Base-by-base conservation (phyloP, 768 basidiomycete species). In the Tricholoma terreum region DNA sequence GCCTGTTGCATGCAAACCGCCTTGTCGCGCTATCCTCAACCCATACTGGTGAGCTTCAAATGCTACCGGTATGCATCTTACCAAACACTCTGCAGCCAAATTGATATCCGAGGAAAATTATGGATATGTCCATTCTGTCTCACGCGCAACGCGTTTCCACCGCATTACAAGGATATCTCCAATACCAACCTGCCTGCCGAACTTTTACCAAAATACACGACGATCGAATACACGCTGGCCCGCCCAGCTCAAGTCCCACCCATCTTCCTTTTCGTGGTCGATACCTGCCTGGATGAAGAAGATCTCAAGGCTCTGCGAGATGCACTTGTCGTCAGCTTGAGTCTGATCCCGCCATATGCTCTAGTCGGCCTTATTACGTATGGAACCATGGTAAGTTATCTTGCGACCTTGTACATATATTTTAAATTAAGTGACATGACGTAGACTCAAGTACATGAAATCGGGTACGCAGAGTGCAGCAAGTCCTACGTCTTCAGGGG, bases 81-180 rank as follows among this genome's bases (percentile, higher is more conserved):
- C 30, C 50, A 65, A 55, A 62, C 38, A 17, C 58, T 24, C 57
- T 67, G 21, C 69, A 98, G 97, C 72, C 96, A 98, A 80, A 95
- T 99, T 67, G 97, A 98, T 76, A 93, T 98, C 61, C 86, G 97
- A 66, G 96, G 91, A 65, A 98, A 98, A 74, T 84, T 99, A 53
- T 99, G 97, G 97, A 99, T 98, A 63, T 99, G 97, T 68, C 97
- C 97, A 4, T 98, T 99, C 79, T 99, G 97, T 75, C 80, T 99
- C 52, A 88, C 91, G 34, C 89, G 97, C 58, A 99, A 98, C 71
- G 85, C 95, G 2, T 98, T 99, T 77, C 97, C 97, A 4, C 91
- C 92, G 0, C 96, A 99, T 72, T 99, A 99, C 82, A 96, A 97
- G 76, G 96, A 98, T 70, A 96, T 99, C 63, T 94, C 94, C 48